Evolutionary conservation across 495 filamentous ascomycete species (phyloP).

Genomic region (Penicilliopsis zonata): DNA sequence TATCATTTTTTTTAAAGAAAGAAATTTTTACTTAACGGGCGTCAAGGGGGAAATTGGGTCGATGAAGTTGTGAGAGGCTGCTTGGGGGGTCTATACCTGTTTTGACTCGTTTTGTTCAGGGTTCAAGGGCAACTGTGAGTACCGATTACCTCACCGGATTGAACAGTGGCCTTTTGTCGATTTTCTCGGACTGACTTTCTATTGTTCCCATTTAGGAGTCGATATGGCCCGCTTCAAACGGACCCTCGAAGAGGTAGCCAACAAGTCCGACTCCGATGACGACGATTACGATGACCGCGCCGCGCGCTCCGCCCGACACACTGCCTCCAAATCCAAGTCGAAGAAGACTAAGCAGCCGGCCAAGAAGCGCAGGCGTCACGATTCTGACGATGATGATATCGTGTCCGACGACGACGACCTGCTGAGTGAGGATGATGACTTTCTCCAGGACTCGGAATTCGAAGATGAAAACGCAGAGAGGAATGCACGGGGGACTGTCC

Average conservation of each 20-base stretch:
- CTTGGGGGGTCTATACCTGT: too few relatives aligned
- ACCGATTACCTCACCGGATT: too few relatives aligned
- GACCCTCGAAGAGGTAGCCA: constrained; percentile 62
- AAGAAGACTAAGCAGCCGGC: constrained; percentile 33
- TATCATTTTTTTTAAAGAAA: too few relatives aligned
- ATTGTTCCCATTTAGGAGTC: background rate
- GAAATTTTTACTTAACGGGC: too few relatives aligned
- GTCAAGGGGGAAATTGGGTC: too few relatives aligned
- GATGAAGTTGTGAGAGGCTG: too few relatives aligned
- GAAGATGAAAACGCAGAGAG: constrained; percentile 50
- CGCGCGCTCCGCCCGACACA: constrained; percentile 18
- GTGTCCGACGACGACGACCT: constrained; percentile 60
- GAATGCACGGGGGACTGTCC: constrained; percentile 56
- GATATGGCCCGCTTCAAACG: constrained; percentile 51
- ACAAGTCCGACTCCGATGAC: constrained; percentile 76
- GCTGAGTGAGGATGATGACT: constrained; percentile 46
- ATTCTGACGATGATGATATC: constrained; percentile 49
- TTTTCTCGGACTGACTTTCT: too few relatives aligned
- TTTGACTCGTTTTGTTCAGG: too few relatives aligned
- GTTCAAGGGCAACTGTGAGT: too few relatives aligned
- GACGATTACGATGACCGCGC: constrained; percentile 53
- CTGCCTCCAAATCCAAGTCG: constrained; percentile 25
- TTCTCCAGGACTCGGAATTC: constrained; percentile 38
- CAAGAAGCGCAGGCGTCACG: constrained; percentile 39
- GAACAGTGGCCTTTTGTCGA: too few relatives aligned